These are phyloP conservation scores for Thermomyces lanuginosus DNA, from an alignment of 2,329 filamentous ascomycete genomes.

Conservation along the genomic window DNA sequence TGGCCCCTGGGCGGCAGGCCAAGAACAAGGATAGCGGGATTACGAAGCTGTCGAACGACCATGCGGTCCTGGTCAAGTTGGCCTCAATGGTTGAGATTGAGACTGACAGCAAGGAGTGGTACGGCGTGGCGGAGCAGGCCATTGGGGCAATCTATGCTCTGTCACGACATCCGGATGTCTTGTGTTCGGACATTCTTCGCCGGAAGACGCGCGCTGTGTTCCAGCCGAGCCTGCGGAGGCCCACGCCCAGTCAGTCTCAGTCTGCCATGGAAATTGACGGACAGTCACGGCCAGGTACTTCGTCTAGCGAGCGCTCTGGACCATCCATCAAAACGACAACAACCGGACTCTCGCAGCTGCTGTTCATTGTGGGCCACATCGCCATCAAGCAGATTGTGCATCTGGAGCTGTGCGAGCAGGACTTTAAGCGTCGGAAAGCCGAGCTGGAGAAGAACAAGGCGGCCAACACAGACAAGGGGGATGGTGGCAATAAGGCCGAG, in stretches of 20 bases:
- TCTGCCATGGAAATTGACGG: constrained; percentile 18
- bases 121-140: constrained; percentile 83
- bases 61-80: constrained; percentile 66
- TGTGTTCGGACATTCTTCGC: constrained; percentile 81
- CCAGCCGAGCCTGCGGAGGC: constrained; percentile 25
- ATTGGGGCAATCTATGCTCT: constrained; percentile 89
- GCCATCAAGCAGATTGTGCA: constrained; percentile 99
- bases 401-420: constrained; percentile 87
- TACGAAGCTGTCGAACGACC: constrained; percentile 75
- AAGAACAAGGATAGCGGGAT: constrained; percentile 50
- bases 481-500: no score
- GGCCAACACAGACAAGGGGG: constrained; percentile 32
- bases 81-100: constrained; percentile 72
- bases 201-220: constrained; percentile 77
- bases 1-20: constrained; percentile 71
- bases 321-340: constrained; percentile 49
- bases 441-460: constrained; percentile 34
- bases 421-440: constrained; percentile 85
- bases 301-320: constrained; percentile 16
- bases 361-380: constrained; percentile 91
- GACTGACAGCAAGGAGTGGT: constrained; percentile 89
- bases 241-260: constrained; percentile 13
- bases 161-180: constrained; percentile 80
- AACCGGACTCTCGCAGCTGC: constrained; percentile 67
- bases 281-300: constrained; percentile 18